Base-by-base conservation (phyloP, 148 eudicot species). In the Rhododendron ovatum region DNA sequence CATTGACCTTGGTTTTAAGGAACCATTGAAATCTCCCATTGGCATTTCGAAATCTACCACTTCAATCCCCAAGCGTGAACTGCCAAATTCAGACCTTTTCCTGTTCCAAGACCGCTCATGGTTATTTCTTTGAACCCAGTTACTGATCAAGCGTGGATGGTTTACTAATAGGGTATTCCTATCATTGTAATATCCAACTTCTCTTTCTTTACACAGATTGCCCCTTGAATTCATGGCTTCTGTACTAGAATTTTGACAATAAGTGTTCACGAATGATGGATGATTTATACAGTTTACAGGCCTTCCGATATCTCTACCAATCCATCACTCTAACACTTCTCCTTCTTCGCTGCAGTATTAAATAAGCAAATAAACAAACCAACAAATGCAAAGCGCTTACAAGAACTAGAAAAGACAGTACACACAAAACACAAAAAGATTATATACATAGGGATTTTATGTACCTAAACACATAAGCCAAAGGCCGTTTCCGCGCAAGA, bases 1-100 rank as follows among this genome's bases (percentile, higher is more conserved):
- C 78, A 53, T 20, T 61, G 81, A 84, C 90, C 91, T 88, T 59
- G 92, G 75, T 85, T 84, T 88, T 24, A 51, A 82, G 82, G 89
- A 74, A 61, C 88, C 90, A 37, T 86, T 74, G 79, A 39, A 85
- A 83, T 87, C 63, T 17, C 86, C 85, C 82, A 51, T 67, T 88
- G 89, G 88, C 51, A 39, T 84, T 86, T 92, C 85, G 83, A 74
- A 7, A 47, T 90, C 87, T 88, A 65, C 83, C 35, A 45, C 55
- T 77, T 67, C 81, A 83, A 84, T 88, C 22, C 80, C 90, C 85
- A 73, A 35, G 41, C 57, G 45, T 22, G 30, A 78, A 71, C 53
- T 26, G 22, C 30, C 61, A 86, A 43, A 82, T 57, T 85, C 85
- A 18, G 82, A 50, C 59, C 82, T 48, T 35, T 53, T 48, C 82